Percentiles rank a stretch among this genome's conserved stretches.
Evolutionary conservation across 495 filamentous ascomycete species (phyloP).

Genomic region (Neurospora hispaniola): DNA sequence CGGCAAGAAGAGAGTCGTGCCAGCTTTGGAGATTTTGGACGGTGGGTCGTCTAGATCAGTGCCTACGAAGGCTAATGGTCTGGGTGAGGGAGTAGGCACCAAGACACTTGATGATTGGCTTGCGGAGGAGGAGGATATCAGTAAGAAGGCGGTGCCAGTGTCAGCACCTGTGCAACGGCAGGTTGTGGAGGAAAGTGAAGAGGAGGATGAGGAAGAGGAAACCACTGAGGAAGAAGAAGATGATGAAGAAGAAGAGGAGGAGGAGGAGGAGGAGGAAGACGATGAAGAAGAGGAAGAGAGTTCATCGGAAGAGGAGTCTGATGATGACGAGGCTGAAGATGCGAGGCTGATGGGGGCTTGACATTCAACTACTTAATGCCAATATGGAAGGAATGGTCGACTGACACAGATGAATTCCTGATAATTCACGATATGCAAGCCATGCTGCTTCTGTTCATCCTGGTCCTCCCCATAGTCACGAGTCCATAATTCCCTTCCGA

Average conservation of each 20-base stretch:
- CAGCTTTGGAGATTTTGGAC: slow-evolving; percentile 58
- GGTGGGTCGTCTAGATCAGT: slow-evolving; percentile 35
- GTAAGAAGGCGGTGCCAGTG: slow-evolving; percentile 12
- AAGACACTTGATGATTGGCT: slow-evolving; percentile 91
- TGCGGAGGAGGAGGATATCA: slow-evolving; percentile 50
- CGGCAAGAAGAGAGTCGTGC: slow-evolving; percentile 33
- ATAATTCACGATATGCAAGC: background rate
- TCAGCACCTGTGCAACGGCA: slow-evolving; percentile 15
- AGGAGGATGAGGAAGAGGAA: slow-evolving; percentile 44
- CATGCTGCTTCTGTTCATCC: background rate
- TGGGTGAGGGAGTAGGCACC: slow-evolving; percentile 31
- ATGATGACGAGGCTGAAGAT: slow-evolving; percentile 38
- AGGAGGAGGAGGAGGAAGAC: slow-evolving; percentile 12
- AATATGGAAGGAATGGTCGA: background rate
- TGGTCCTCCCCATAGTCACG: background rate
- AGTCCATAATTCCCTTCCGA: background rate
- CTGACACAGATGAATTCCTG: background rate
- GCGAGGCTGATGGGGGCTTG: slow-evolving; percentile 11
- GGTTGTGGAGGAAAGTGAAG: slow-evolving; percentile 32
- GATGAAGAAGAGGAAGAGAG: slow-evolving; percentile 22
- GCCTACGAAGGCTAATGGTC: slow-evolving; percentile 35
- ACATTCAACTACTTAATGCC: background rate
- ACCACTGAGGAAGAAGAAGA: slow-evolving; percentile 42
- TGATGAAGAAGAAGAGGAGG: slow-evolving; percentile 1
- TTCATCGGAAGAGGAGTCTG: slow-evolving; percentile 25